phyloP scores from a whole-genome alignment of 2,329 filamentous ascomycete species.

The Triangularia setosa region DNA sequence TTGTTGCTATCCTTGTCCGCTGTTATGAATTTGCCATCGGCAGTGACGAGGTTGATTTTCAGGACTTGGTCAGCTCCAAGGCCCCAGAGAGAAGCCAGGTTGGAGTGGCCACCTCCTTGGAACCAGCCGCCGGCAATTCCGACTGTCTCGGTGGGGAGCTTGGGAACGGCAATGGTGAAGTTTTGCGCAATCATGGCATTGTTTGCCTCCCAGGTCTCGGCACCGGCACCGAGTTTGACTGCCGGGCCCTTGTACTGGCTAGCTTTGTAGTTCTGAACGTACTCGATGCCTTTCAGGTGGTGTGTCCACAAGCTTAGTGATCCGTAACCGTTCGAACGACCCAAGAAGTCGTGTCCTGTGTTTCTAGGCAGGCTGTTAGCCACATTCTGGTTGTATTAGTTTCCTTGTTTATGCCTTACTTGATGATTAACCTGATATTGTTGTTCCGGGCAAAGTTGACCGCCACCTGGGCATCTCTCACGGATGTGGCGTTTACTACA shows the following conservation, averaged over 20 bases:
- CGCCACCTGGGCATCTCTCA: constrained; percentile 9
- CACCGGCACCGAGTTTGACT: constrained; percentile 46
- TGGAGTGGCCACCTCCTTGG: constrained; percentile 48
- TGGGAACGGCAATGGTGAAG: constrained; percentile 10
- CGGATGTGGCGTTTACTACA: constrained; percentile 9
- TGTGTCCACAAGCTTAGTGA: constrained; percentile 53
- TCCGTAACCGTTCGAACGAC: constrained; percentile 55
- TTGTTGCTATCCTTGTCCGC: constrained; percentile 38
- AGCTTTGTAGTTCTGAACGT: constrained; percentile 33
- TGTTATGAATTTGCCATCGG: constrained; percentile 38
- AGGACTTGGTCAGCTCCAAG: constrained; percentile 51
- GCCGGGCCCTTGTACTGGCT: constrained; percentile 41
- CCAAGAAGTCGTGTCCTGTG: constrained; percentile 52
- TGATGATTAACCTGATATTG: constrained; percentile 36
- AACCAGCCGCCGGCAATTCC: constrained; percentile 48
- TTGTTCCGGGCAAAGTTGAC: constrained; percentile 10
- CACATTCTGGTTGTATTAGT: not conserved
- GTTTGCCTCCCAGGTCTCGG: constrained; percentile 13
- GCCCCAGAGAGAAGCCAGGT: constrained; percentile 43
- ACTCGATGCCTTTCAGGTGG: constrained; percentile 41
- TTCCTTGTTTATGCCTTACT: constrained; percentile 20
- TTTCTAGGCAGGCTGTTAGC: constrained; percentile 29
- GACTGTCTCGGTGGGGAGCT: constrained; percentile 29
- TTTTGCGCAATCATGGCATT: constrained; percentile 8
- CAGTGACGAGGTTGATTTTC: constrained; percentile 45